Base-by-base conservation (phyloP, 805 yeast species). In the Schizosaccharomyces cryophilus region DNA sequence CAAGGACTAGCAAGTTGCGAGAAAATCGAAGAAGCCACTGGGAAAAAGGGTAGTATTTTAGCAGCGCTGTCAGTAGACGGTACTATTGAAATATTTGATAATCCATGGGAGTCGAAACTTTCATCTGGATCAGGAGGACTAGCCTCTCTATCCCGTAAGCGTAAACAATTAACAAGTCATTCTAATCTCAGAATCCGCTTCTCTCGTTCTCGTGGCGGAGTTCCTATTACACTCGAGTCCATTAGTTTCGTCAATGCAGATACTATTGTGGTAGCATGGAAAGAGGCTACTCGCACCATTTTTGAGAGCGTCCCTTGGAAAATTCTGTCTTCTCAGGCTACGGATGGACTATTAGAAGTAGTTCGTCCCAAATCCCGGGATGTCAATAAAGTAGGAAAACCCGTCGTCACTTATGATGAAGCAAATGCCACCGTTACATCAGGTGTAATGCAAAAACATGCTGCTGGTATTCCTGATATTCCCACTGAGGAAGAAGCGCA, bases 381-480 rank as follows among this genome's bases (percentile, higher is more conserved):
- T 24, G 24, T 19, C 21, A 19, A 9, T 21, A 54, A 54, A 30
- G 35, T 19, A 4, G 26, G 26, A 45, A 45, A n/a, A 7, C 26
- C 26, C 2, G 21, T 29, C n/a, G n/a, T 17, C 15, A 29, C 26
- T 15, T 59, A 59, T 38, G 54, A 59, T 42, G 61, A 59, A 42
- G 26, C 55, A 5, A 30, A 59, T 21, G 54, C 61, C 13, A 21
- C 30, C n/a, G 54, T 59, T 42, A 30, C 29, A 15, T 13, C 54
- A 7, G 54, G 61, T 5, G 30, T 21, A 4, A 21, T n/a, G 26
- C 55, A 42, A 3, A 62, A 62, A 19, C 71, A 73, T 61, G 66
- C 70, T 29, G 72, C 66, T 17, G 63, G 64, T 62, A 51, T 58
- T 26, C 69, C 64, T 42, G 66, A 61, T 5, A 54, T 26, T 35